phyloP scores from a whole-genome alignment of 1,284 basidiomycete species.

The Inonotus hispidus region DNA sequence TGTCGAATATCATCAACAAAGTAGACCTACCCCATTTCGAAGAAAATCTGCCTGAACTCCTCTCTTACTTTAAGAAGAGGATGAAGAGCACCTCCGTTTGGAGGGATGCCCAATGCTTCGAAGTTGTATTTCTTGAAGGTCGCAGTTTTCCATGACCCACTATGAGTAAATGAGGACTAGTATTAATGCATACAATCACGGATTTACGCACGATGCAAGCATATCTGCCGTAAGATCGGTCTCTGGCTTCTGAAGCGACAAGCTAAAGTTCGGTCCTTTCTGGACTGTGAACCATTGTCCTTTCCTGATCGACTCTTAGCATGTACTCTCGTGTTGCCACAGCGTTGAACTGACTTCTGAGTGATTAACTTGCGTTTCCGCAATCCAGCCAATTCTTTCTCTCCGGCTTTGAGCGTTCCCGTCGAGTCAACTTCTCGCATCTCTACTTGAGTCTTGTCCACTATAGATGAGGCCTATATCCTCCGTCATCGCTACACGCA shows the following conservation, averaged over 20 bases:
- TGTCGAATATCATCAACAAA: neutral
- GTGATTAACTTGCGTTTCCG: conserved; percentile 86
- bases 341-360: conserved; percentile 48
- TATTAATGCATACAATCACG: neutral
- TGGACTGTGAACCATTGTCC: conserved; percentile 89
- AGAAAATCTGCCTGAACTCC: conserved; percentile 97
- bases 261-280: conserved; percentile 88
- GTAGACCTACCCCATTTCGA: conserved; percentile 90
- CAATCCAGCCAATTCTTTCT: conserved; percentile 80
- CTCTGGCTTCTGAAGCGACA: conserved; percentile 93
- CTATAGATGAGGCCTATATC: conserved; percentile 53
- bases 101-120: conserved; percentile 89
- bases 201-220: conserved; percentile 69
- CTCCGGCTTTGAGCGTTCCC: conserved; percentile 65
- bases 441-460: conserved; percentile 72
- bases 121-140: conserved; percentile 99
- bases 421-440: conserved; percentile 71
- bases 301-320: conserved; percentile 55
- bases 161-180: conserved; percentile 28
- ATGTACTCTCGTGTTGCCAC: conserved; percentile 12
- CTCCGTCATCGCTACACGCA: conserved; percentile 10
- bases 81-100: conserved; percentile 89
- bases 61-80: conserved; percentile 97
- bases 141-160: conserved; percentile 88
- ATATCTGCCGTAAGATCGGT: conserved; percentile 97